phyloP scores from a whole-genome alignment of 2,329 filamentous ascomycete genomes.

The Hypomyces perniciosus region DNA sequence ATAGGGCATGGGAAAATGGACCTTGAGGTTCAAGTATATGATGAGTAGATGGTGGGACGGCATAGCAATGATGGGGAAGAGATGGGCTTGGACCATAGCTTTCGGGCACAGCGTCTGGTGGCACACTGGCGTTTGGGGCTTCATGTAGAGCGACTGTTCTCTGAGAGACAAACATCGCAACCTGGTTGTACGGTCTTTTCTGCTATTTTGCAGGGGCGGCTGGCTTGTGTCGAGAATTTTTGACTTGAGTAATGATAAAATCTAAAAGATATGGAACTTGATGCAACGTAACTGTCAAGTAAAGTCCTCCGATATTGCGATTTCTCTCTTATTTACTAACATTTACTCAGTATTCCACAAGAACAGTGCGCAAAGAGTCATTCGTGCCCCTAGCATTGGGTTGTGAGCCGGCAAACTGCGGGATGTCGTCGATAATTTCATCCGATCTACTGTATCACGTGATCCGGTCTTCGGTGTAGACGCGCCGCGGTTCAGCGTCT shows the following conservation, averaged over 20 bases:
- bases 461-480: not conserved
- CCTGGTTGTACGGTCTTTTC: constrained; percentile 1
- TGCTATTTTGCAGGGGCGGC: constrained; percentile 1
- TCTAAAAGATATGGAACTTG: constrained; percentile 7
- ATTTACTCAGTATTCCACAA: not conserved
- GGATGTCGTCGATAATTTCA: not conserved
- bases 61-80: constrained; percentile 22
- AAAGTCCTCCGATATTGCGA: not conserved
- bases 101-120: constrained; percentile 25
- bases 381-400: not conserved
- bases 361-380: not conserved
- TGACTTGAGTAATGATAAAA: constrained; percentile 28
- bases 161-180: constrained; percentile 7
- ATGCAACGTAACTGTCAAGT: too few species aligned
- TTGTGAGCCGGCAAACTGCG: not conserved
- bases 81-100: constrained; percentile 24
- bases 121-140: constrained; percentile 25
- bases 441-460: not conserved
- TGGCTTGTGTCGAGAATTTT: constrained; percentile 13
- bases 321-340: not conserved
- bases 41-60: constrained; percentile 23
- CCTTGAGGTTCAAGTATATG: constrained; percentile 10
- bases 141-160: constrained; percentile 16
- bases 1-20: constrained; percentile 5
- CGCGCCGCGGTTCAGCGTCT: constrained; percentile 6